A percentile compares a stretch with the other conserved stretches of the same genome.
Conservation (phyloP, 805 yeast genomes). For the Cyberlindnera xishuangbannaensis region DNA sequence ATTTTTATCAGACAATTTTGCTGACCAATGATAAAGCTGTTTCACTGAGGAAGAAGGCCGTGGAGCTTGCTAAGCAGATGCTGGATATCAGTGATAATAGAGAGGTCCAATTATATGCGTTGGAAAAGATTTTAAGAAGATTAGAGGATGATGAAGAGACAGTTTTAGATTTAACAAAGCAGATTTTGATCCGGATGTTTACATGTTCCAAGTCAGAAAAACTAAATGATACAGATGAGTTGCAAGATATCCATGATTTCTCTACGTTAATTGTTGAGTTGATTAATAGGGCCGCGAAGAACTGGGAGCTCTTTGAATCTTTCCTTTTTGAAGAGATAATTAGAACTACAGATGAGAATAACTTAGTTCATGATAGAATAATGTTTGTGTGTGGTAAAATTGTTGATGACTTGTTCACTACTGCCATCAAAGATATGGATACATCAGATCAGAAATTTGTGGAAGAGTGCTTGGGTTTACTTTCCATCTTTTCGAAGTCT, state of each 20-base stretch:
- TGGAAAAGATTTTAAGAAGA: constrained; percentile 47
- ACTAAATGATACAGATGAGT: no score
- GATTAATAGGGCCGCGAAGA: constrained; percentile 9
- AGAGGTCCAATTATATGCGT: constrained; percentile 35
- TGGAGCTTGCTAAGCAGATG: constrained; percentile 45
- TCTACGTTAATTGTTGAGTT: constrained; percentile 1
- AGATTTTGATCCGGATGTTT: constrained; percentile 29
- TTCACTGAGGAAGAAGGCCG: constrained; percentile 57
- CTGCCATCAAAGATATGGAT: constrained; percentile 31
- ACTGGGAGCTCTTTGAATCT: constrained; percentile 39
- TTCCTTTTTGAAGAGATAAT: constrained; percentile 43
- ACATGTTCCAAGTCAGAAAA: neutral
- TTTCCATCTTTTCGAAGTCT: constrained; percentile 52
- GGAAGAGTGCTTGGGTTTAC: constrained; percentile 38
- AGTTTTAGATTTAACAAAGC: constrained; percentile 38
- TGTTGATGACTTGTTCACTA: constrained; percentile 32
- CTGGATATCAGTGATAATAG: constrained; percentile 31
- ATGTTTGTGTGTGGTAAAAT: constrained; percentile 24
- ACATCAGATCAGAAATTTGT: constrained; percentile 20
- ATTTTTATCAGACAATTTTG: constrained; percentile 36
- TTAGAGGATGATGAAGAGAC: constrained; percentile 68
- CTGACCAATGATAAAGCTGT: constrained; percentile 52
- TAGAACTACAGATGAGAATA: constrained; percentile 22
- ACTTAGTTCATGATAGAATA: constrained; percentile 12
- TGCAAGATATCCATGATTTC: no score